Conservation (phyloP, 441 rosid genomes). For the Capsella rubella region DNA sequence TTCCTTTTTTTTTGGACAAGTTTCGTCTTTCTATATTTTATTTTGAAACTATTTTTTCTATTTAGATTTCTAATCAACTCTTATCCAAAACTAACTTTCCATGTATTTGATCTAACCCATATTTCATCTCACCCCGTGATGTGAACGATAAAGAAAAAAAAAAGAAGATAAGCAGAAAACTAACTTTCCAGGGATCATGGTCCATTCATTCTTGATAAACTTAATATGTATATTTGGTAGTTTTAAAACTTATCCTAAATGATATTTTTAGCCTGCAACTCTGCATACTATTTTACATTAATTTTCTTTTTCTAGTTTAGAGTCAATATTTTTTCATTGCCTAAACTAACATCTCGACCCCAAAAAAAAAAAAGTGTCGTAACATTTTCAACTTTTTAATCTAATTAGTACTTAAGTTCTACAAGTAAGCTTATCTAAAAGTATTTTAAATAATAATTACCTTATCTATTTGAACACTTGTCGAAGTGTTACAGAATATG, state of each 20-base stretch:
- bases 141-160: too few species aligned
- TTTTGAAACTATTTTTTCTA: neutral
- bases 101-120: too few species aligned
- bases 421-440: neutral
- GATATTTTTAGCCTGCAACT: neutral
- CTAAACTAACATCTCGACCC: neutral
- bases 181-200: neutral
- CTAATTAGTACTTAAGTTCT: neutral
- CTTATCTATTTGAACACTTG: neutral
- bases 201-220: neutral
- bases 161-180: too few species aligned
- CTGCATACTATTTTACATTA: too few species aligned
- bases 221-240: too few species aligned
- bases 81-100: conserved; percentile 29
- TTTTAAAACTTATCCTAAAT: neutral
- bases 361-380: too few species aligned
- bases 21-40: neutral
- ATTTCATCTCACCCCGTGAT: too few species aligned
- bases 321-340: too few species aligned
- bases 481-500: neutral
- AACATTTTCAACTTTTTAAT: neutral
- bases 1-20: too few species aligned
- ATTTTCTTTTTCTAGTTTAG: too few species aligned
- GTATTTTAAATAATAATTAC: neutral
- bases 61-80: conserved; percentile 1